Percentiles rank a stretch among this genome's conserved stretches.
phyloP scores from a whole-genome alignment of 208 protist genomes.

The Acanthamoeba quina region DNA sequence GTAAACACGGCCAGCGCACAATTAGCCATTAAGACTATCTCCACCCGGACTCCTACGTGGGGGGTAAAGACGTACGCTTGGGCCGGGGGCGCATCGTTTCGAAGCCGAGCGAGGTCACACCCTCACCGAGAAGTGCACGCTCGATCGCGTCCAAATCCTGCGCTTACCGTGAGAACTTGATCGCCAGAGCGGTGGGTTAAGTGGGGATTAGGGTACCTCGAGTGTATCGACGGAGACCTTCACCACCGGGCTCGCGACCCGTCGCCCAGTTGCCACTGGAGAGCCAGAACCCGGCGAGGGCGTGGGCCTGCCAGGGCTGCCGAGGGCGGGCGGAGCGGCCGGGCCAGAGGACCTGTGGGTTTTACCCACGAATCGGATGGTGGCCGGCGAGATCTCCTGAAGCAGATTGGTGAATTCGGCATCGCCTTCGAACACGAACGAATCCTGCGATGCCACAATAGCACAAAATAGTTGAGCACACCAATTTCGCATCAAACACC shows the following conservation, averaged over 20 bases:
- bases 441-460: background rate
- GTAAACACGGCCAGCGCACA: background rate
- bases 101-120: slow-evolving; percentile 1
- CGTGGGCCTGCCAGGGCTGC: background rate
- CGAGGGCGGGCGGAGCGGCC: background rate
- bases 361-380: background rate
- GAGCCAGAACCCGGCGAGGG: background rate
- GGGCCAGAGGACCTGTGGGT: background rate
- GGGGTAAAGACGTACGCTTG: background rate
- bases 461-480: background rate
- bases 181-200: background rate
- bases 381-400: slow-evolving; percentile 38
- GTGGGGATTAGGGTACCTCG: background rate
- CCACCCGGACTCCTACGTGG: background rate
- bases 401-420: slow-evolving; percentile 17
- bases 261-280: no score
- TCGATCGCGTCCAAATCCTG: slow-evolving; percentile 69
- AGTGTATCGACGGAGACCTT: slow-evolving; percentile 13
- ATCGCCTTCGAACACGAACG: slow-evolving; percentile 15
- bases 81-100: slow-evolving; percentile 12
- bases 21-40: background rate
- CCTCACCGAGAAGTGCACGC: slow-evolving; percentile 21
- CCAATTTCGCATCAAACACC: background rate
- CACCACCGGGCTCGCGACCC: background rate
- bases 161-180: background rate